Conservation (phyloP, 805 yeast genomes). For the Saturnispora besseyi region DNA sequence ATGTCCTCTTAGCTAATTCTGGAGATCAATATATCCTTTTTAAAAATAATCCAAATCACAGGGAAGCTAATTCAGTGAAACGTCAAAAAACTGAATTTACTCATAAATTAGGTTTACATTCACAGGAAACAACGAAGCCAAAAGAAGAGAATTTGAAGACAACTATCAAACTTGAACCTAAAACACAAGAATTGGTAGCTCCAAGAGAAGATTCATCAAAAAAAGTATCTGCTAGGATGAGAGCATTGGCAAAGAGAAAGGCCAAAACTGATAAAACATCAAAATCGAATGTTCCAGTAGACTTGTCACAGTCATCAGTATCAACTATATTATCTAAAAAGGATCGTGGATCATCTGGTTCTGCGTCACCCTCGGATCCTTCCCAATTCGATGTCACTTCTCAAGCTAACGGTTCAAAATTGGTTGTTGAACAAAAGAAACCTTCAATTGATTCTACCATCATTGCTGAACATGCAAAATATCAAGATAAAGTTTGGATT, state of each 20-base stretch:
- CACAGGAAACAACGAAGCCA: neutral
- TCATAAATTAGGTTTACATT: constrained; percentile 24
- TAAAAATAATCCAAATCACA: constrained; percentile 9
- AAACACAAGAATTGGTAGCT: neutral
- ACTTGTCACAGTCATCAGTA: constrained; percentile 62
- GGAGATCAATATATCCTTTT: constrained; percentile 32
- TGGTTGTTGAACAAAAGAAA: constrained; percentile 77
- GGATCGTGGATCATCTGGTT: constrained; percentile 63
- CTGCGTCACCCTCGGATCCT: constrained; percentile 17
- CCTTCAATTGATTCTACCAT: constrained; percentile 33
- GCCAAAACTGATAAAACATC: constrained; percentile 57
- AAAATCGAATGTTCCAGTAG: constrained; percentile 44
- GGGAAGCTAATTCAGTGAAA: constrained; percentile 10
- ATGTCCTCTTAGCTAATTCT: constrained; percentile 55
- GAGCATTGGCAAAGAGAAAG: constrained; percentile 90
- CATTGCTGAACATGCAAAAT: constrained; percentile 29
- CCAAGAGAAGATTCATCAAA: constrained; percentile 4
- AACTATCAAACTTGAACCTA: neutral
- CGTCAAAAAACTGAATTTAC: constrained; percentile 24
- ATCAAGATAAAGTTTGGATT: constrained; percentile 79
- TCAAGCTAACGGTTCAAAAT: constrained; percentile 69
- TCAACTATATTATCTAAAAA: constrained; percentile 38
- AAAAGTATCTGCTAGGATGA: constrained; percentile 61
- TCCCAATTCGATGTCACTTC: constrained; percentile 45
- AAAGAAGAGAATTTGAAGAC: neutral